Percentiles rank a stretch among this genome's conserved stretches.
These are phyloP conservation scores for Akanthomyces muscarius DNA, from an alignment of 2,329 filamentous ascomycete species.

Conservation along the genomic window DNA sequence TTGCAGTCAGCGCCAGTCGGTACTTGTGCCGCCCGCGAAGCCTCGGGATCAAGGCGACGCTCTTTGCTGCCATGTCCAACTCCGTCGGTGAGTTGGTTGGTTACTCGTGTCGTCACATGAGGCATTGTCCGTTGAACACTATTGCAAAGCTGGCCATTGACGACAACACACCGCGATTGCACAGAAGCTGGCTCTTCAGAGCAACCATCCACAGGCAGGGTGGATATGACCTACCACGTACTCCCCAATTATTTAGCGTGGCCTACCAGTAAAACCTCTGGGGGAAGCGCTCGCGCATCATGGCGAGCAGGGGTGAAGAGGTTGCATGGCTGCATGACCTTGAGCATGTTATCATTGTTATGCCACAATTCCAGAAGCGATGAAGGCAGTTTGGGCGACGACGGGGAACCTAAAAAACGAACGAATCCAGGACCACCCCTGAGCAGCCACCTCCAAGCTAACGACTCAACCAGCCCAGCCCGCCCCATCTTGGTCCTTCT, in stretches of 20 bases:
- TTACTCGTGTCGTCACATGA: not conserved
- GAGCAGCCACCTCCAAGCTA: slow-evolving; percentile 12
- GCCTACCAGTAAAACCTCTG: not conserved
- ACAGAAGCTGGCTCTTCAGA: not conserved
- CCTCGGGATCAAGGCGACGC: not conserved
- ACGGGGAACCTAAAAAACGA: not conserved
- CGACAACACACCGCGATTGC: not conserved
- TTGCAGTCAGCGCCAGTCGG: not conserved
- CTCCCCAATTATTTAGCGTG: not conserved
- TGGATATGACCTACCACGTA: not conserved
- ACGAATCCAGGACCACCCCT: not conserved
- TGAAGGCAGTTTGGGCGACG: not conserved
- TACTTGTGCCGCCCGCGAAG: not conserved
- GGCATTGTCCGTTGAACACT: not conserved
- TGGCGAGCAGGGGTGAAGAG: not conserved
- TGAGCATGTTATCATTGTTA: no score
- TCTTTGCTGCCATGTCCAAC: not conserved
- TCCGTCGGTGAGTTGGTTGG: not conserved
- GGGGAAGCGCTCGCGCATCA: not conserved
- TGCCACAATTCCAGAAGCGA: not conserved
- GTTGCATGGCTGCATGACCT: not conserved
- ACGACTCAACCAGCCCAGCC: slow-evolving; percentile 10
- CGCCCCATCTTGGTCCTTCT: slow-evolving; percentile 6
- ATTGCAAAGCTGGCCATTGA: not conserved
- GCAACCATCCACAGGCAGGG: not conserved